Evolutionary conservation across 2,329 filamentous ascomycete genomes (phyloP).

Genomic region (Phaeophleospora eucalypticola): DNA sequence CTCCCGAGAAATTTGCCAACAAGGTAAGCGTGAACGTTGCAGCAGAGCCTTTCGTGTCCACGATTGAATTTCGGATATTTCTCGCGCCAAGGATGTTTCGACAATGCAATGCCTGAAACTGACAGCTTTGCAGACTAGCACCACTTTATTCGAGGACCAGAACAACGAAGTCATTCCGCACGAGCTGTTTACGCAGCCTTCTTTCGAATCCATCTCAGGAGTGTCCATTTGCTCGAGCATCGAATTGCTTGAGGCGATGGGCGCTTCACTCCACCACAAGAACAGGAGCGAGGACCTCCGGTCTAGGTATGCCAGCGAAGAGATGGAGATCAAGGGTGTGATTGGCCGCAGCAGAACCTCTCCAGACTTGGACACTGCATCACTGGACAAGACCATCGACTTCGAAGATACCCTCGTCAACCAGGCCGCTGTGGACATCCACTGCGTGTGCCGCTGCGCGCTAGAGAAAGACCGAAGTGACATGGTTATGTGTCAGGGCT

Average conservation of each 20-base stretch:
- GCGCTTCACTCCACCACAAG: background rate
- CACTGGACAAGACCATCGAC: background rate
- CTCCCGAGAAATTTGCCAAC: background rate
- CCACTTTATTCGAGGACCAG: background rate
- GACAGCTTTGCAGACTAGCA: too few relatives aligned
- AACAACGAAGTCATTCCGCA: background rate
- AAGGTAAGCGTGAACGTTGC: background rate
- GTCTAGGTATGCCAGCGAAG: background rate
- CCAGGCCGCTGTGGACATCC: background rate
- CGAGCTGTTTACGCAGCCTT: background rate
- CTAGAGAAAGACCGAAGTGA: background rate
- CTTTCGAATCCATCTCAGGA: background rate
- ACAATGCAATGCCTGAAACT: too few relatives aligned
- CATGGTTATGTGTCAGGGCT: background rate
- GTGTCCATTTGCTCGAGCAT: too few relatives aligned
- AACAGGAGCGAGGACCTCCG: conserved; percentile 1
- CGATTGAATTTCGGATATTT: too few relatives aligned
- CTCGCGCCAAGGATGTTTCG: too few relatives aligned
- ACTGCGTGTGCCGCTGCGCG: background rate
- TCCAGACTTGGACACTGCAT: background rate
- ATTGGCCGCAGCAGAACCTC: background rate
- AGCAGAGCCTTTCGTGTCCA: too few relatives aligned
- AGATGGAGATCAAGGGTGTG: background rate
- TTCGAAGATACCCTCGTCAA: background rate
- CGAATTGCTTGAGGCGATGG: too few relatives aligned